Percentiles rank a stretch among this genome's conserved stretches.
Evolutionary conservation across 805 yeast species (phyloP).

Genomic region (Wickerhamiella hasegawae): DNA sequence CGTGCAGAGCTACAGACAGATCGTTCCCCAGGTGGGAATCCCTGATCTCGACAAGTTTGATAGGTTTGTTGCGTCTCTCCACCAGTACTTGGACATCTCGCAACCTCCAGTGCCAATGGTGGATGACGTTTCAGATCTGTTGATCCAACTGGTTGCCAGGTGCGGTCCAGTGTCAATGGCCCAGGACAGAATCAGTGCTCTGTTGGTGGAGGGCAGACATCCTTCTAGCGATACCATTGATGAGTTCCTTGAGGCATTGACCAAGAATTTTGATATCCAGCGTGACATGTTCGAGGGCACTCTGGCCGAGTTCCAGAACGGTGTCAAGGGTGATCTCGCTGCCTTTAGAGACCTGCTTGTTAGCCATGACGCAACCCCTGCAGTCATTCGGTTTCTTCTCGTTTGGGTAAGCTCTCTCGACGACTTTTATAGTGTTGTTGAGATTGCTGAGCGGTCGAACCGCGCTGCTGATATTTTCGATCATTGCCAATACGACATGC

Average conservation of each 20-base stretch:
- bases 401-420: conserved; percentile 11
- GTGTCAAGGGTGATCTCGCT: conserved; percentile 9
- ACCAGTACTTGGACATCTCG: conserved; percentile 10
- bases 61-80: conserved; percentile 12
- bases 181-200: conserved; percentile 7
- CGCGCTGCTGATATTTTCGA: conserved; percentile 11
- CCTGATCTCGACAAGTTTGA: conserved; percentile 14
- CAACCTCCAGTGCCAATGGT: conserved; percentile 2
- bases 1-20: conserved; percentile 6
- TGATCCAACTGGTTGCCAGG: conserved; percentile 15
- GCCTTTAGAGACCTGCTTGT: conserved; percentile 9
- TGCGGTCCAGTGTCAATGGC: conserved; percentile 16
- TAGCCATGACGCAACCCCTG: conserved; percentile 12
- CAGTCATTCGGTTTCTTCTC: conserved; percentile 14
- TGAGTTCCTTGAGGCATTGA: conserved; percentile 12
- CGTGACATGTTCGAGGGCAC: conserved; percentile 9
- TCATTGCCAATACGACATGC: conserved; percentile 14
- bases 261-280: conserved; percentile 8
- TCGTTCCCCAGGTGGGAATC: conserved; percentile 15
- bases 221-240: conserved; percentile 14
- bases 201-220: conserved; percentile 3
- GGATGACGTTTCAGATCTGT: conserved; percentile 13
- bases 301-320: conserved; percentile 9
- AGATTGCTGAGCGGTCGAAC: conserved; percentile 9
- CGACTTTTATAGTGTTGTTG: conserved; percentile 17